A percentile compares a stretch with the other conserved stretches of the same genome.
Conservation (phyloP, 768 basidiomycete species). For the Albatrellus ellisii region DNA sequence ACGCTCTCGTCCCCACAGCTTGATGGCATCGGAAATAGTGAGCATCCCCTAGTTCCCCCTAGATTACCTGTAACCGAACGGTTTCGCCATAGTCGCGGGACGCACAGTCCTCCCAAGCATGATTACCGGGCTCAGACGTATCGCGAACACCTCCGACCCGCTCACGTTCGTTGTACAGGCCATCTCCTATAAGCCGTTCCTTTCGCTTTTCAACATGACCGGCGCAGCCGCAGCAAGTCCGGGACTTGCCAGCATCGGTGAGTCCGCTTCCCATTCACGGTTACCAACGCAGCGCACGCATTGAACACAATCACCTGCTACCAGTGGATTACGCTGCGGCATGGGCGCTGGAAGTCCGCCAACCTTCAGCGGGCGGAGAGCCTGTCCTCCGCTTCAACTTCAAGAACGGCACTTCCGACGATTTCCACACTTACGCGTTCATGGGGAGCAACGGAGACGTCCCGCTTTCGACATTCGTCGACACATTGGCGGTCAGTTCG, state of each 20-base stretch:
- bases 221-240: constrained; percentile 36
- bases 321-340: constrained; percentile 51
- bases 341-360: constrained; percentile 45
- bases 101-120: constrained; percentile 51
- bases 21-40: constrained; percentile 56
- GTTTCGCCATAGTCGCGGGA: constrained; percentile 40
- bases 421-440: constrained; percentile 34
- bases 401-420: constrained; percentile 48
- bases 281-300: not conserved
- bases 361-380: constrained; percentile 28
- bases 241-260: constrained; percentile 47
- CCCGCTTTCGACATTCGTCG: constrained; percentile 37
- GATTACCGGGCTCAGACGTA: constrained; percentile 34
- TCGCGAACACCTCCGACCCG: constrained; percentile 36
- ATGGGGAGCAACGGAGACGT: constrained; percentile 32
- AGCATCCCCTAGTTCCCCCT: not conserved
- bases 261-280: not conserved
- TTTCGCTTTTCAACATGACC: constrained; percentile 71
- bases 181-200: constrained; percentile 66
- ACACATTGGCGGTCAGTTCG: constrained; percentile 24
- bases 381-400: constrained; percentile 51
- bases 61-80: not conserved
- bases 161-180: constrained; percentile 46
- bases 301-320: not conserved
- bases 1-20: constrained; percentile 43